These are phyloP conservation scores for Kurtzmaniella natalensis DNA, from an alignment of 1,139 yeast genomes.

Conservation along the genomic window DNA sequence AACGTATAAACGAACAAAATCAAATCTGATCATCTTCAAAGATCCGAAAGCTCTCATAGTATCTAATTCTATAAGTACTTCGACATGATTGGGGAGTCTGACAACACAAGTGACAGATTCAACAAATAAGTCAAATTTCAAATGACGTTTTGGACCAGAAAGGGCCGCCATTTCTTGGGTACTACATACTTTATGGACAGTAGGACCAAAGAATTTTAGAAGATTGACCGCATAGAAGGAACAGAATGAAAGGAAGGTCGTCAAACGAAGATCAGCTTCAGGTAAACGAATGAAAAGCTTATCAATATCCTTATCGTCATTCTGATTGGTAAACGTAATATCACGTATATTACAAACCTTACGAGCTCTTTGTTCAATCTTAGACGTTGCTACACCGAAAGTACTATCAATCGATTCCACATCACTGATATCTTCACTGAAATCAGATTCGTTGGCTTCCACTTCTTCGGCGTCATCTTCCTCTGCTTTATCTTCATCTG, in stretches of 20 bases:
- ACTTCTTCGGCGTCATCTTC: slow-evolving; percentile 19
- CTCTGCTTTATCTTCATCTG: slow-evolving; percentile 13
- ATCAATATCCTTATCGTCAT: slow-evolving; percentile 21
- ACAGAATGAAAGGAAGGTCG: slow-evolving; percentile 44
- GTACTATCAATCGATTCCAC: slow-evolving; percentile 26
- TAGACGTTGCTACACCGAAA: neutral
- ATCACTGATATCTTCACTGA: slow-evolving; percentile 23
- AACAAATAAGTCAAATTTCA: slow-evolving; percentile 33
- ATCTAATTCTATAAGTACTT: slow-evolving; percentile 49
- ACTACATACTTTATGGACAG: slow-evolving; percentile 25
- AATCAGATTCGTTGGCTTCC: slow-evolving; percentile 12
- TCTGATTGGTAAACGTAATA: slow-evolving; percentile 21
- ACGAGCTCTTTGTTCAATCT: slow-evolving; percentile 18
- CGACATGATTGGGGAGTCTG: slow-evolving; percentile 48
- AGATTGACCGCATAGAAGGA: slow-evolving; percentile 35
- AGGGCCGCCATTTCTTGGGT: slow-evolving; percentile 22
- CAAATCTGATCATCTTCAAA: slow-evolving; percentile 21
- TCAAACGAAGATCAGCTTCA: slow-evolving; percentile 37
- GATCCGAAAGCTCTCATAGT: slow-evolving; percentile 27
- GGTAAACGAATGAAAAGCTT: slow-evolving; percentile 27
- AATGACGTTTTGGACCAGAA: slow-evolving; percentile 17
- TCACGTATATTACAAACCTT: slow-evolving; percentile 30
- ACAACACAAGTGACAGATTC: slow-evolving; percentile 42
- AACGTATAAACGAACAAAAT: slow-evolving; percentile 45
- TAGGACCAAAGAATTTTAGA: slow-evolving; percentile 34